Evolutionary conservation across 306 rosid genomes (phyloP).

Genomic region (Castanea mollissima): DNA sequence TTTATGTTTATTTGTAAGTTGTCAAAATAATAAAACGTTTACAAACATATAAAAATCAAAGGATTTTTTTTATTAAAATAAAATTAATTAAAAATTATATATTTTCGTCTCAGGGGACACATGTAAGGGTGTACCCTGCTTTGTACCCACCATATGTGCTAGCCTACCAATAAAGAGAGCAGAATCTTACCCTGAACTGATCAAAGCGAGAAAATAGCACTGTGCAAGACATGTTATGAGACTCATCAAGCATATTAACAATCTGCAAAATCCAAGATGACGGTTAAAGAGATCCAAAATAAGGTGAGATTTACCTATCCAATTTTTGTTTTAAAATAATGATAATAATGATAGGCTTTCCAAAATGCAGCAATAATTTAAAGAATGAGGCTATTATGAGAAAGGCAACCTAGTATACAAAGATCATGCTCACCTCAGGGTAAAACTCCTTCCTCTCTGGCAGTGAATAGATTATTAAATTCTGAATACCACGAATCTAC

Average conservation of each 20-base stretch:
- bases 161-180: not conserved
- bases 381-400: not conserved
- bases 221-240: constrained; percentile 55
- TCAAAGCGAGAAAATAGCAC: constrained; percentile 73
- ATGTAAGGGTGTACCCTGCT: no score
- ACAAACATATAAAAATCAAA: no score
- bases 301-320: not conserved
- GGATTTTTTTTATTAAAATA: no score
- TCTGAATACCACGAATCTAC: constrained; percentile 82
- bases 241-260: constrained; percentile 74
- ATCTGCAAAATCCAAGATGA: constrained; percentile 38
- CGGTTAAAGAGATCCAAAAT: constrained; percentile 1
- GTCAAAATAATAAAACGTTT: no score
- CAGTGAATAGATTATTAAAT: constrained; percentile 70
- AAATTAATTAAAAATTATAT: no score
- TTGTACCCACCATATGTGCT: not conserved
- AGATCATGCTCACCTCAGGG: constrained; percentile 67
- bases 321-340: no score
- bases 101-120: no score
- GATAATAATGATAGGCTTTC: not conserved
- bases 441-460: constrained; percentile 92
- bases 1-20: no score
- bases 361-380: constrained; percentile 9
- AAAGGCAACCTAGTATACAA: constrained; percentile 9
- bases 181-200: constrained; percentile 55